phyloP scores from a whole-genome alignment of 2,329 filamentous ascomycete species.

The Nemania diffusa region DNA sequence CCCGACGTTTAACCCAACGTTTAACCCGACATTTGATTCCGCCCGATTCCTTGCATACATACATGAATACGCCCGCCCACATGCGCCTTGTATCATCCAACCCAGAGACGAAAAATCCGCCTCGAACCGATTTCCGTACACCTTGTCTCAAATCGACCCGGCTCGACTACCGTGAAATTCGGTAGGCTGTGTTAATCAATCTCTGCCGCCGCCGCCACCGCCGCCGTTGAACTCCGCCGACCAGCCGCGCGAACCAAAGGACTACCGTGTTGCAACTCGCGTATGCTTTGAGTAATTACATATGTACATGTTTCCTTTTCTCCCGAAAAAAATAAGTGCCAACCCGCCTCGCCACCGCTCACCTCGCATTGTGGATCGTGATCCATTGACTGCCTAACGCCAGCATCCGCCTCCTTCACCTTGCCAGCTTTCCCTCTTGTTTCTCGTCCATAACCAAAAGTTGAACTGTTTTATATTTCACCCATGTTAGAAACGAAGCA shows the following conservation, averaged over 20 bases:
- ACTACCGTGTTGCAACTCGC: constrained; percentile 4
- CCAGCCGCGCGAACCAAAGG: constrained; percentile 8
- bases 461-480: constrained; percentile 19
- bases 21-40: constrained; percentile 17
- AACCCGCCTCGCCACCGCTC: not conserved
- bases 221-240: constrained; percentile 24
- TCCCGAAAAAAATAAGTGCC: not conserved
- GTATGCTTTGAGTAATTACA: constrained; percentile 25
- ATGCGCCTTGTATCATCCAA: not conserved
- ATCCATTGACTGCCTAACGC: not conserved
- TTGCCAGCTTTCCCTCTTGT: too few relatives aligned
- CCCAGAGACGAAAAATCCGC: constrained; percentile 1
- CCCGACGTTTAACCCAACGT: constrained; percentile 17
- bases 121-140: not conserved
- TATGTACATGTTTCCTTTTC: constrained; percentile 17
- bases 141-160: not conserved
- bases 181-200: not conserved
- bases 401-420: too few relatives aligned
- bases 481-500: constrained; percentile 37
- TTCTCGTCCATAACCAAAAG: too few relatives aligned
- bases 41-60: constrained; percentile 4
- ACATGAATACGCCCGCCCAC: not conserved
- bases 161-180: not conserved
- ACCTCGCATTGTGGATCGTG: not conserved
- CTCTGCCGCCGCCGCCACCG: not conserved